These are phyloP conservation scores for Penicillium arizonense DNA, from an alignment of 495 filamentous ascomycete genomes.

Conservation along the genomic window DNA sequence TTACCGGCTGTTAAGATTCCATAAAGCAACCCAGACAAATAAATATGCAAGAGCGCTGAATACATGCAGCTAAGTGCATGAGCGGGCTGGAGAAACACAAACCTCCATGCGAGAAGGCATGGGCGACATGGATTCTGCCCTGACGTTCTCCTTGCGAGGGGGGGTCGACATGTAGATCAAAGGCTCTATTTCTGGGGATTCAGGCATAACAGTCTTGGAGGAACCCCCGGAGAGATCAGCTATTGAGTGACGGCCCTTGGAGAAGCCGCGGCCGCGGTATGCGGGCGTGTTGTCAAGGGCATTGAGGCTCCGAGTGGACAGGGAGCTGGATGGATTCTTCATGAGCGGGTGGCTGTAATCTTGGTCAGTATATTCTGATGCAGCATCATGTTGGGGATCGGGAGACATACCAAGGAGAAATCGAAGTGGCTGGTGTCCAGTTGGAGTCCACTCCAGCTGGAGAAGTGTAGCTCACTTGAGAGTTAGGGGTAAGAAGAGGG, in stretches of 20 bases:
- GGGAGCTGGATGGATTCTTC: conserved; percentile 33
- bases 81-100: conserved; percentile 19
- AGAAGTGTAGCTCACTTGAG: conserved; percentile 42
- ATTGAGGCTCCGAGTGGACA: conserved; percentile 30
- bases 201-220: conserved; percentile 31
- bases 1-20: neutral
- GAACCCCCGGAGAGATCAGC: conserved; percentile 32
- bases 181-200: conserved; percentile 21
- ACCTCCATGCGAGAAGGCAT: conserved; percentile 33
- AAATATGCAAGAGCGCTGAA: neutral
- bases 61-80: conserved; percentile 10
- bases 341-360: conserved; percentile 32
- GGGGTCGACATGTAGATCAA: conserved; percentile 29
- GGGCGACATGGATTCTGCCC: conserved; percentile 35
- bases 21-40: neutral
- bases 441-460: conserved; percentile 37
- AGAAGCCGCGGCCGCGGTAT: conserved; percentile 23
- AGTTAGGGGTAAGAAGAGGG: conserved; percentile 39
- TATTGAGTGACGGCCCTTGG: conserved; percentile 26
- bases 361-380: conserved; percentile 19
- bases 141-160: conserved; percentile 35
- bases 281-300: conserved; percentile 32
- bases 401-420: conserved; percentile 46
- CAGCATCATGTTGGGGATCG: neutral
- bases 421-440: conserved; percentile 51